Evolutionary conservation across 2,329 filamentous ascomycete species (phyloP).

Genomic region (Penicillium palitans): DNA sequence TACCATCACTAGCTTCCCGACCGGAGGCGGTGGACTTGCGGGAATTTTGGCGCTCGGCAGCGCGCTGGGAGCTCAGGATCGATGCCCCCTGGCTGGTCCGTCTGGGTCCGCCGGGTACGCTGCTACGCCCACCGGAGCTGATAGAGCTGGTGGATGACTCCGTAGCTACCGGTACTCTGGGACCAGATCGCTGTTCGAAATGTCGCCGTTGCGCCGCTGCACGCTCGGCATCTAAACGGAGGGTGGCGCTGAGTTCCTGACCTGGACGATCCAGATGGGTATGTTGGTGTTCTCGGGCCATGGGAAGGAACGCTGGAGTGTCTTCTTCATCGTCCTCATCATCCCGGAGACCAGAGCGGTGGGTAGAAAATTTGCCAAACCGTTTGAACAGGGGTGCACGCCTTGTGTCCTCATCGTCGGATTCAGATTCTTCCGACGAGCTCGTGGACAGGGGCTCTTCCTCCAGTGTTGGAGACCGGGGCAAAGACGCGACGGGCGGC

Average conservation of each 20-base stretch:
- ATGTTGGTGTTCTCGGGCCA: conserved; percentile 29
- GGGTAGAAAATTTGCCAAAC: conserved; percentile 43
- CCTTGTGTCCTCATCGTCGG: conserved; percentile 27
- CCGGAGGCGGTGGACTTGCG: conserved; percentile 39
- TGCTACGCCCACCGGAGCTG: conserved; percentile 38
- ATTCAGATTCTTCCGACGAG: conserved; percentile 35
- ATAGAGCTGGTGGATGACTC: conserved; percentile 41
- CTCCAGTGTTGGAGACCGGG: conserved; percentile 34
- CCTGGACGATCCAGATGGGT: conserved; percentile 23
- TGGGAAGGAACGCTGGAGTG: conserved; percentile 48
- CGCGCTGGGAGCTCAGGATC: conserved; percentile 47
- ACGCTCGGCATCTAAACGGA: conserved; percentile 39
- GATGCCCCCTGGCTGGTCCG: conserved; percentile 20
- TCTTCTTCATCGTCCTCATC: conserved; percentile 49
- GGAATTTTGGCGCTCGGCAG: conserved; percentile 52
- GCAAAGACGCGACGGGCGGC: conserved; percentile 19
- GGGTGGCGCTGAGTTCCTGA: conserved; percentile 44
- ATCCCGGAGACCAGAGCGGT: conserved; percentile 34
- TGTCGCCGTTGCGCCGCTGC: conserved; percentile 31
- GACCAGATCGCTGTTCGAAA: conserved; percentile 25
- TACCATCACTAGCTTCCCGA: conserved; percentile 54
- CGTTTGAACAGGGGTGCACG: conserved; percentile 36
- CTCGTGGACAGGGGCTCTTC: conserved; percentile 39
- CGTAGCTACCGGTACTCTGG: conserved; percentile 20
- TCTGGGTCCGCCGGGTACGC: conserved; percentile 23